phyloP scores from a whole-genome alignment of 2,329 filamentous ascomycete genomes.

The Thyridium curvatum region DNA sequence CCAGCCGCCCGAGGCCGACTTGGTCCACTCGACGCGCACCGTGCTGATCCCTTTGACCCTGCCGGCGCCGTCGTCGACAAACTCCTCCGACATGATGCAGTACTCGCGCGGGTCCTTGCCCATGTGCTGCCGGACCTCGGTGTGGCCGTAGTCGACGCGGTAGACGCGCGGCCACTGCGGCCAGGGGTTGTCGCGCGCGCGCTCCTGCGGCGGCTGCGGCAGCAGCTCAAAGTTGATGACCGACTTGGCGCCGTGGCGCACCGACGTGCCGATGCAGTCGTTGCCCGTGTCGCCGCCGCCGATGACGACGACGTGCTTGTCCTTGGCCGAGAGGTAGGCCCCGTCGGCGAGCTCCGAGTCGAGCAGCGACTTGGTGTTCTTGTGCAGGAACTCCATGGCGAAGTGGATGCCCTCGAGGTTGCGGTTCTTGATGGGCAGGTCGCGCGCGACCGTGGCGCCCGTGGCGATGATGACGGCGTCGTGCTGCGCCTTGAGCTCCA shows the following conservation, averaged over 20 bases:
- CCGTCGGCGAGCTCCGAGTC: constrained; percentile 83
- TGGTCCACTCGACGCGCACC: constrained; percentile 92
- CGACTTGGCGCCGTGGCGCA: constrained; percentile 91
- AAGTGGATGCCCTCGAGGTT: constrained; percentile 88
- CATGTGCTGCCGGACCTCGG: constrained; percentile 92
- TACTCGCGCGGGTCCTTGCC: constrained; percentile 94
- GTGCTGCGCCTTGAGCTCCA: constrained; percentile 65
- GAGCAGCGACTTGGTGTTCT: constrained; percentile 94
- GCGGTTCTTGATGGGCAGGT: constrained; percentile 84
- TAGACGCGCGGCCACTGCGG: constrained; percentile 97
- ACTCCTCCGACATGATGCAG: constrained; percentile 97
- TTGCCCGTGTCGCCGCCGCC: constrained; percentile 97
- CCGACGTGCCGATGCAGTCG: constrained; percentile 94
- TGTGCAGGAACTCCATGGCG: constrained; percentile 95
- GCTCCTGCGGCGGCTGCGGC: constrained; percentile 84
- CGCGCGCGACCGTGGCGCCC: constrained; percentile 86
- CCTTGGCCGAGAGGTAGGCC: constrained; percentile 88
- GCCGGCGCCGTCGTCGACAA: constrained; percentile 81
- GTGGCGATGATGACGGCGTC: constrained; percentile 89
- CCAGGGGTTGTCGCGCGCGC: constrained; percentile 93
- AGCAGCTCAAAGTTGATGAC: constrained; percentile 95
- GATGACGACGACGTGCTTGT: constrained; percentile 93
- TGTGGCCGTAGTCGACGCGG: constrained; percentile 96
- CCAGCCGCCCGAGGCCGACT: constrained; percentile 83
- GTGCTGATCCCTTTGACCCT: constrained; percentile 95